Conservation (phyloP, 2,329 filamentous ascomycete genomes). For the Fusarium concolor region DNA sequence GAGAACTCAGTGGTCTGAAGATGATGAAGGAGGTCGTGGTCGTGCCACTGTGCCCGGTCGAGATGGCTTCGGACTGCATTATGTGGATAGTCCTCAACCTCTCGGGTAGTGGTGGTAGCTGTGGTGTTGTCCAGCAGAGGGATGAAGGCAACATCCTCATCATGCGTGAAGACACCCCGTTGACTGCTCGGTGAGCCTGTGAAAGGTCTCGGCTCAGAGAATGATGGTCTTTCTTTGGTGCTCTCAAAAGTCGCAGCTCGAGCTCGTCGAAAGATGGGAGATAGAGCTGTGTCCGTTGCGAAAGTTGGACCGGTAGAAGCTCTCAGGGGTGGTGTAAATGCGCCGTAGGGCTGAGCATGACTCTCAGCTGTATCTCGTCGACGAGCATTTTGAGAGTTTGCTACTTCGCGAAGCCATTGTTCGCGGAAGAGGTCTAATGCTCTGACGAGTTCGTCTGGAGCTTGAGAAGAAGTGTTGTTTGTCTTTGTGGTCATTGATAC, state of each 20-base stretch:
- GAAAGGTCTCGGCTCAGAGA: slow-evolving; percentile 39
- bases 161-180: slow-evolving; percentile 37
- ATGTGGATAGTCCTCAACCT: slow-evolving; percentile 32
- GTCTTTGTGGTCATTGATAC: slow-evolving; percentile 35
- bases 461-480: slow-evolving; percentile 24
- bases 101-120: slow-evolving; percentile 1
- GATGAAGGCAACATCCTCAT: slow-evolving; percentile 51
- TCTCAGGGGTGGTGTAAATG: slow-evolving; percentile 48
- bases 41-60: slow-evolving; percentile 50
- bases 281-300: slow-evolving; percentile 31
- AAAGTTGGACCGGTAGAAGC: slow-evolving; percentile 39
- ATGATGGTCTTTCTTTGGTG: slow-evolving; percentile 40
- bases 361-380: slow-evolving; percentile 40
- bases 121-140: slow-evolving; percentile 44
- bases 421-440: slow-evolving; percentile 51
- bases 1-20: slow-evolving; percentile 57
- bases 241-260: slow-evolving; percentile 50
- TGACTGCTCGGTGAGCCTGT: slow-evolving; percentile 41
- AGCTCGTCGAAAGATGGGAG: slow-evolving; percentile 30
- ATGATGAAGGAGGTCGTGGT: slow-evolving; percentile 57
- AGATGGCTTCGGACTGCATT: slow-evolving; percentile 35
- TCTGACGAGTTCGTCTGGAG: slow-evolving; percentile 51
- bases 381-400: slow-evolving; percentile 46
- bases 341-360: slow-evolving; percentile 3
- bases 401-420: slow-evolving; percentile 49